phyloP scores from a whole-genome alignment of 306 rosid species.

The Lotus japonicus region DNA sequence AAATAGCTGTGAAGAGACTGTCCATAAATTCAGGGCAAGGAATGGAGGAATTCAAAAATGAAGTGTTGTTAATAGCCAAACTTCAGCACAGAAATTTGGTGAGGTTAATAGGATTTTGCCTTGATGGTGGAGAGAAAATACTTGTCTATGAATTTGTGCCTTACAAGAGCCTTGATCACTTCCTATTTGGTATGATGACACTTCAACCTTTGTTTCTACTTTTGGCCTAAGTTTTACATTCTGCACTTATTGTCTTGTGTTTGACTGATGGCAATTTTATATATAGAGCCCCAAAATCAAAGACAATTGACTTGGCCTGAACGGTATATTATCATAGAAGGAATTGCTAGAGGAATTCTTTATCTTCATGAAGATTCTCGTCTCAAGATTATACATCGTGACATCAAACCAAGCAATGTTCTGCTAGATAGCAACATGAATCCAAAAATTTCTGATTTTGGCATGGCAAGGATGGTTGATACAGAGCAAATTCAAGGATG shows the following conservation, averaged over 20 bases:
- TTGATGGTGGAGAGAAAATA: constrained; percentile 42
- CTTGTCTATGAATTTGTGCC: constrained; percentile 68
- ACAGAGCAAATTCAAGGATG: constrained; percentile 37
- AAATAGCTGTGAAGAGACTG: constrained; percentile 64
- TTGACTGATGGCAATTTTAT: not conserved
- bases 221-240: not conserved
- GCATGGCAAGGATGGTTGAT: constrained; percentile 51
- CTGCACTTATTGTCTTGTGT: not conserved
- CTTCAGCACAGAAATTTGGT: constrained; percentile 78
- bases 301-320: constrained; percentile 39
- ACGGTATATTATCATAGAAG: constrained; percentile 37
- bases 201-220: not conserved
- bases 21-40: constrained; percentile 56
- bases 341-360: constrained; percentile 55
- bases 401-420: constrained; percentile 64
- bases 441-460: constrained; percentile 73
- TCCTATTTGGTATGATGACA: constrained; percentile 45
- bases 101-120: constrained; percentile 55
- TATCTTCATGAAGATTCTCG: constrained; percentile 72
- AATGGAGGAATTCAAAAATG: constrained; percentile 54
- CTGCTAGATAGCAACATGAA: constrained; percentile 40
- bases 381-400: constrained; percentile 59
- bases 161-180: constrained; percentile 52
- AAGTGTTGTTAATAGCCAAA: constrained; percentile 52
- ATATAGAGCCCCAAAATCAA: constrained; percentile 20